Conservation (phyloP, 305 asterid species). For the Fraxinus sp. region DNA sequence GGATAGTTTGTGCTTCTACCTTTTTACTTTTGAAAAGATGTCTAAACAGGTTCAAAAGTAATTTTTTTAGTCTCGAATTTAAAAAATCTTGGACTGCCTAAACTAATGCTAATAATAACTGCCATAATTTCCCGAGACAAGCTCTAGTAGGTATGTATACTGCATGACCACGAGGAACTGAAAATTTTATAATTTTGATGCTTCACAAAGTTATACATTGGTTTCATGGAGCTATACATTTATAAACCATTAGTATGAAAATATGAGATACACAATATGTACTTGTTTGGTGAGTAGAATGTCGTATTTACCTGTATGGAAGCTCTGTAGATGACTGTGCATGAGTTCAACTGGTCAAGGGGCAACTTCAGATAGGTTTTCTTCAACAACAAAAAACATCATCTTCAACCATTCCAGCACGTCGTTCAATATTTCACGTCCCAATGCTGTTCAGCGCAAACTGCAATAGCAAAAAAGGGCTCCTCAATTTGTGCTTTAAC, state of each 20-base stretch:
- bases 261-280: background rate
- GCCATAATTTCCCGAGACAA: background rate
- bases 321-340: constrained; percentile 4
- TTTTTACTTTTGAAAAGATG: background rate
- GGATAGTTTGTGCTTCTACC: background rate
- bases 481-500: constrained; percentile 7
- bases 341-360: background rate
- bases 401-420: constrained; percentile 6
- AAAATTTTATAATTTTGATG: constrained; percentile 13
- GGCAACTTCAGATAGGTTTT: background rate
- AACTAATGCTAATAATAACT: background rate
- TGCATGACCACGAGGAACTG: background rate
- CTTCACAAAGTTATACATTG: constrained; percentile 28
- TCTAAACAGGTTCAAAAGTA: background rate
- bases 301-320: constrained; percentile 14
- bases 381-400: background rate
- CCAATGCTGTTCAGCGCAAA: background rate
- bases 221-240: constrained; percentile 24
- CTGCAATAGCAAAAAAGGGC: background rate
- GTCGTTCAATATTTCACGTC: background rate
- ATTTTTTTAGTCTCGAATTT: background rate
- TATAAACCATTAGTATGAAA: background rate
- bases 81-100: background rate
- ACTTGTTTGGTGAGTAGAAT: background rate
- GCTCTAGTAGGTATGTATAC: background rate